Evolutionary conservation across 257 asterid genomes (phyloP).

Genomic region (Solanum tarijense): DNA sequence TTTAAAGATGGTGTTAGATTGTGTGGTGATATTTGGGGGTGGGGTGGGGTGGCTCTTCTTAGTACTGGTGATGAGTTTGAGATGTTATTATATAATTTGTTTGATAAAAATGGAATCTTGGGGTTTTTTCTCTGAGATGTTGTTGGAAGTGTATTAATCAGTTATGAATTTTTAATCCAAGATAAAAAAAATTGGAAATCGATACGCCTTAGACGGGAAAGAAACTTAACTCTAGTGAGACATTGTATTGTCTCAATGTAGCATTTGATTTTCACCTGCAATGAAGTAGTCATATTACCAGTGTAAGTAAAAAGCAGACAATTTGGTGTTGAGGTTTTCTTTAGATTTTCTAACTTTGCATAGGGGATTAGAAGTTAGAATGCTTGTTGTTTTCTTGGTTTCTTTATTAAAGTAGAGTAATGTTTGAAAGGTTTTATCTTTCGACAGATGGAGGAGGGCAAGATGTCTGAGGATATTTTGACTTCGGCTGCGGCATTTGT

Average conservation of each 20-base stretch:
- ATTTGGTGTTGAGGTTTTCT: not conserved
- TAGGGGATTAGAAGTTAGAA: not conserved
- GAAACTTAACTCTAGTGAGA: not conserved
- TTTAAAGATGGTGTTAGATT: not conserved
- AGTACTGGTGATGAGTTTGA: not conserved
- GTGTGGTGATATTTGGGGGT: not conserved
- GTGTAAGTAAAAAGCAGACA: not conserved
- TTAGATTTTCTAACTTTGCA: not conserved
- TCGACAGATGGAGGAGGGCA: conserved; percentile 69
- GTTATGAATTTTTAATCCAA: not conserved
- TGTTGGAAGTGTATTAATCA: not conserved
- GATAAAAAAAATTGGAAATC: not conserved
- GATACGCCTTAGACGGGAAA: not conserved
- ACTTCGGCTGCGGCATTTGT: conserved; percentile 90
- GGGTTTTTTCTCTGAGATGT: not conserved
- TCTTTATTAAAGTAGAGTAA: not conserved
- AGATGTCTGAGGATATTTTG: conserved; percentile 46
- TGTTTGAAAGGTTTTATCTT: conserved; percentile 6
- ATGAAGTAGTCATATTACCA: not conserved
- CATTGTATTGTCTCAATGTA: not conserved
- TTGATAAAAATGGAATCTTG: not conserved
- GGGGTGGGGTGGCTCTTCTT: not conserved
- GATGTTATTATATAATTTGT: not conserved
- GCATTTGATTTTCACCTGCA: not conserved
- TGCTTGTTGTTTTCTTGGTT: not conserved